These are phyloP conservation scores for Avena eriantha DNA, from an alignment of 176 grass and related monocot species.

Conservation along the genomic window DNA sequence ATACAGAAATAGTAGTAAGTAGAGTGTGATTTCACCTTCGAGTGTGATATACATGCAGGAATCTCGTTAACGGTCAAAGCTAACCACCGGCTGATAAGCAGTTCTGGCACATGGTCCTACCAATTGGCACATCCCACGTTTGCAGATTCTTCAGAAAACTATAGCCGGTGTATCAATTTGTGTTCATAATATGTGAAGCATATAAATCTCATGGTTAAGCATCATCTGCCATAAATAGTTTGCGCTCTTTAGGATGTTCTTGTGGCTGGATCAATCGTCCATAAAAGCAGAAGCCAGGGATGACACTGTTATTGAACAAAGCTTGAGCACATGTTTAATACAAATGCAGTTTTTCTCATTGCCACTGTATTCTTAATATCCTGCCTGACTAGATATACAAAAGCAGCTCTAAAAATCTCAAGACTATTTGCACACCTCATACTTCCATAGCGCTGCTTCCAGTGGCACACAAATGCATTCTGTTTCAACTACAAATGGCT, in stretches of 20 bases:
- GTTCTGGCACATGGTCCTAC: constrained; percentile 10
- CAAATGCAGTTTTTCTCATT: not conserved
- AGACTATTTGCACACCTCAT: not conserved
- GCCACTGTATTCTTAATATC: not conserved
- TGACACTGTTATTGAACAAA: constrained; percentile 16
- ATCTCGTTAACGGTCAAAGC: not conserved
- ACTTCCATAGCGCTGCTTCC: not conserved
- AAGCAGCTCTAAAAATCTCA: constrained; percentile 12
- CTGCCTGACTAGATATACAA: constrained; percentile 11
- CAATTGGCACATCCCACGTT: not conserved
- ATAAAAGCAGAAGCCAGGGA: constrained; percentile 15
- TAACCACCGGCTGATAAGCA: not conserved
- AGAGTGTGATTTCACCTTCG: constrained; percentile 25
- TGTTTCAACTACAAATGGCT: constrained; percentile 23
- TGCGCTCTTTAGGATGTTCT: not conserved
- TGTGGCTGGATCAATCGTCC: not conserved
- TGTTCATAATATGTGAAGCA: not conserved
- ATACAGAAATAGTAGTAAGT: constrained; percentile 20
- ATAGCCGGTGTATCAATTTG: not conserved
- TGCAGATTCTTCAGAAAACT: constrained; percentile 28
- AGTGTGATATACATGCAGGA: constrained; percentile 7
- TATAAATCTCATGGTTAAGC: constrained; percentile 14
- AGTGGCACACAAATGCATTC: not conserved
- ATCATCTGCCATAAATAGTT: constrained; percentile 14
- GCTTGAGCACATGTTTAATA: not conserved